Base-by-base conservation (phyloP, 768 basidiomycete species). In the Termitomyces sp. region DNA sequence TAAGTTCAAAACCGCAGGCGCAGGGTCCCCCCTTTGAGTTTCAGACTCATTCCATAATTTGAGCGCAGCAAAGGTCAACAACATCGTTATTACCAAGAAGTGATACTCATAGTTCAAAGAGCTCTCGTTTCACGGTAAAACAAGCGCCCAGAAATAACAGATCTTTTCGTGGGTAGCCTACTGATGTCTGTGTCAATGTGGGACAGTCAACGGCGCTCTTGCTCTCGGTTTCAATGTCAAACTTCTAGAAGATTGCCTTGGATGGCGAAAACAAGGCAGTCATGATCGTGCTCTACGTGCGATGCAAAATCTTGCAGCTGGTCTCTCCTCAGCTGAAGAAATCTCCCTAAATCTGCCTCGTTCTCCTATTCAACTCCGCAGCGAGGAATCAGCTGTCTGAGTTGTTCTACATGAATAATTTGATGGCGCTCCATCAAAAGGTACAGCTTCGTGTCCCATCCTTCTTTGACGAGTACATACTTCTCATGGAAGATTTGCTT, bases 351-450 rank as follows among this genome's bases (percentile, higher is more conserved):
- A 58, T 22, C 61, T 65, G 24, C 34, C 56, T 27, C 58, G 57
- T 36, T 22, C 54, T 60, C 36, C 52, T 34, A 49, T 46, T 61
- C n/a, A 30, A 57, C 48, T 46, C 47, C 50, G 31, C 46, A 33
- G 24, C 49, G 41, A 49, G 20, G 20, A 59, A 55, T 44, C 22
- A 39, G 9, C 36, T 61, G 16, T 66, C 71, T 16, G 59, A 57
- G 31, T 42, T 69, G 18, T 68, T 66, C 66, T 69, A 67, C 44
- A 69, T 70, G 27, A 71, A 71, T 37, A 67, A 67, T 24, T 65
- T 66, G 61, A 69, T 72, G 63, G 67, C 66, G 1, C 46, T 70
- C 53, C 61, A 69, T 55, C 69, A 69, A 59, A 70, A 70, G 66
- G 69, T 69, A 44, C 37, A 42, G 34, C 39, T 33, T 39, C 50